These are phyloP conservation scores for Globisporangium mamillatum DNA, from an alignment of 352 stramenopile genomes.

Conservation along the genomic window DNA sequence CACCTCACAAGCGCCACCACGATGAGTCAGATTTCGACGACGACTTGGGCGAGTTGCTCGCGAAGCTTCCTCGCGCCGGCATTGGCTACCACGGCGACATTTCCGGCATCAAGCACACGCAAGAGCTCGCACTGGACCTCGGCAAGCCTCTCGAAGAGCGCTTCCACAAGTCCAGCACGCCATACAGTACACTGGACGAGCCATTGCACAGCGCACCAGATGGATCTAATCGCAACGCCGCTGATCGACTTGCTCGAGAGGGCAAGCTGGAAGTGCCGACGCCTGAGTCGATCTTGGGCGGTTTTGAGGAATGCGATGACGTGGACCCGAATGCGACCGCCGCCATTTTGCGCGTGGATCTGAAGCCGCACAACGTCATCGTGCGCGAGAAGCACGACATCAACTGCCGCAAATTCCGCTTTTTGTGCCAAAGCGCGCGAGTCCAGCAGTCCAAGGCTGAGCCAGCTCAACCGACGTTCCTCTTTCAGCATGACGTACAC, in stretches of 20 bases:
- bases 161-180: constrained; percentile 79
- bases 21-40: constrained; percentile 52
- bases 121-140: constrained; percentile 48
- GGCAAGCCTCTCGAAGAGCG: constrained; percentile 54
- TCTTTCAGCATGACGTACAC: constrained; percentile 85
- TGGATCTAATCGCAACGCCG: constrained; percentile 22
- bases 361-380: constrained; percentile 20
- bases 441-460: neutral
- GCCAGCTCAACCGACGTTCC: constrained; percentile 27
- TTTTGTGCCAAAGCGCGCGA: constrained; percentile 39
- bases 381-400: constrained; percentile 53
- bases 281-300: constrained; percentile 71
- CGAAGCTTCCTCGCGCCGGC: constrained; percentile 65
- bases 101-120: constrained; percentile 45
- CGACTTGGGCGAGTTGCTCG: constrained; percentile 53
- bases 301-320: constrained; percentile 81
- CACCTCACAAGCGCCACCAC: constrained; percentile 51
- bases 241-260: constrained; percentile 19
- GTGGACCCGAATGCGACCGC: constrained; percentile 72
- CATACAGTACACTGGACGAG: constrained; percentile 70
- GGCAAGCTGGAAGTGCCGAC: constrained; percentile 66
- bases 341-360: constrained; percentile 44
- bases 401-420: constrained; percentile 69
- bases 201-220: constrained; percentile 41
- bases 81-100: constrained; percentile 80